Evolutionary conservation across 495 filamentous ascomycete species (phyloP).

Genomic region (Thozetella sp.): DNA sequence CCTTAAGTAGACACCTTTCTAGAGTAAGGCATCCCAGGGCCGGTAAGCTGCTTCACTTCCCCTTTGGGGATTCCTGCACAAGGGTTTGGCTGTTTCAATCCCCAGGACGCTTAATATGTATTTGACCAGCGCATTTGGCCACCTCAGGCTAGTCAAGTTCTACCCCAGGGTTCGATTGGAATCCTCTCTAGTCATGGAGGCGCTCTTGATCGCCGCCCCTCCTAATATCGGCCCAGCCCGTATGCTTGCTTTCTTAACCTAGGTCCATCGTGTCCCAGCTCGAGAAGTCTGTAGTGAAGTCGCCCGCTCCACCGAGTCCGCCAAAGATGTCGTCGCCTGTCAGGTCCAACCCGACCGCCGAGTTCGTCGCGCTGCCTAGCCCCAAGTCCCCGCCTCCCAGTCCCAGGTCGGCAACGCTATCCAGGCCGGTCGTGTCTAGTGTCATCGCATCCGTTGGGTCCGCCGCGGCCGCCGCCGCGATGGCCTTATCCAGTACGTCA

Average conservation of each 20-base stretch:
- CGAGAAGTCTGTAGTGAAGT: constrained; percentile 23
- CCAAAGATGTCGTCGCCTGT: constrained; percentile 36
- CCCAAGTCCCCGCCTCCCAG: constrained; percentile 19
- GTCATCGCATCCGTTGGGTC: constrained; percentile 25
- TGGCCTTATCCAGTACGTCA: constrained; percentile 23
- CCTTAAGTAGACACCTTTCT: too few relatives aligned
- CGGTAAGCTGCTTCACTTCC: too few relatives aligned
- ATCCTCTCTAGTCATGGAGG: too few relatives aligned
- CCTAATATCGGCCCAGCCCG: too few relatives aligned
- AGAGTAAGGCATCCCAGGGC: too few relatives aligned
- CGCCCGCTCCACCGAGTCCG: constrained; percentile 16
- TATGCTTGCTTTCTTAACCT: neutral
- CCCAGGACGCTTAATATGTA: too few relatives aligned
- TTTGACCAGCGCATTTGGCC: too few relatives aligned
- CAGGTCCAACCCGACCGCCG: constrained; percentile 29
- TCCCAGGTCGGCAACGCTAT: constrained; percentile 12
- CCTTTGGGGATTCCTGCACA: too few relatives aligned
- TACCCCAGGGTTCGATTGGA: too few relatives aligned
- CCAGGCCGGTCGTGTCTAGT: constrained; percentile 22
- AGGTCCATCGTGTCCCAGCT: constrained; percentile 22
- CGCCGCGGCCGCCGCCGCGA: constrained; percentile 27
- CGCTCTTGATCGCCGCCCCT: too few relatives aligned
- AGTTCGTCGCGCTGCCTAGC: constrained; percentile 13
- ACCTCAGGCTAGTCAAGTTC: too few relatives aligned
- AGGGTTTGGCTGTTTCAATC: too few relatives aligned